Conservation (phyloP, 2,329 filamentous ascomycete genomes). For the Talaromyces sp. region DNA sequence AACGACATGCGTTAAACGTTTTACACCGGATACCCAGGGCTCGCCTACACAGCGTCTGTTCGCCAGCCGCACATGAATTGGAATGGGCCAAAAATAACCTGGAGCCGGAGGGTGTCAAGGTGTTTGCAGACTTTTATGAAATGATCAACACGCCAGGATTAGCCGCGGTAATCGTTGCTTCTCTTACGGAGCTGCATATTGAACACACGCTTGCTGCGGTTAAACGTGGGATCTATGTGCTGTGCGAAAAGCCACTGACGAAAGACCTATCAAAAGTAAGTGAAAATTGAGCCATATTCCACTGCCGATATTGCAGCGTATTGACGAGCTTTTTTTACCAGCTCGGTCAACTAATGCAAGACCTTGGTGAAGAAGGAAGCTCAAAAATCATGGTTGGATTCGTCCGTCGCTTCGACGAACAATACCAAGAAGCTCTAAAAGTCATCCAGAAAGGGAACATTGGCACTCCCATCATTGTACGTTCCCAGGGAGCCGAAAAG, state of each 20-base stretch:
- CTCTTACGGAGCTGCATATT: slow-evolving; percentile 52
- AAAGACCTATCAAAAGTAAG: slow-evolving; percentile 55
- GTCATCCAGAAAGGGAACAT: slow-evolving; percentile 52
- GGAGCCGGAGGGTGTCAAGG: slow-evolving; percentile 46
- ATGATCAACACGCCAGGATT: slow-evolving; percentile 53
- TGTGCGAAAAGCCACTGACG: slow-evolving; percentile 52
- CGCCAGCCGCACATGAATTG: slow-evolving; percentile 42
- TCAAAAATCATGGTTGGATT: slow-evolving; percentile 65
- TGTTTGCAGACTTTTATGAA: slow-evolving; percentile 52
- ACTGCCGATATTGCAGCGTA: not conserved
- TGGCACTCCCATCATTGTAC: slow-evolving; percentile 56
- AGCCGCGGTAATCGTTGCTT: slow-evolving; percentile 52
- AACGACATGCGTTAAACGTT: slow-evolving; percentile 47
- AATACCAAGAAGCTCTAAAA: slow-evolving; percentile 56
- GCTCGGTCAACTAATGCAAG: not conserved
- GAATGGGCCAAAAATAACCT: slow-evolving; percentile 49
- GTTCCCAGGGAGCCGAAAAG: slow-evolving; percentile 58
- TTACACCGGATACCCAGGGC: slow-evolving; percentile 44
- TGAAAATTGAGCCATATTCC: not conserved
- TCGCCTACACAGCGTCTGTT: slow-evolving; percentile 46
- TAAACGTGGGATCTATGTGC: slow-evolving; percentile 49
- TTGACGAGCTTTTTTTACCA: not conserved
- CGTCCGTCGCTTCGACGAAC: slow-evolving; percentile 61
- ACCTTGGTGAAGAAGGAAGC: slow-evolving; percentile 48
- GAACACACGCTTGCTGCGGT: slow-evolving; percentile 56